phyloP scores from a whole-genome alignment of 2,329 filamentous ascomycete genomes.

The Sporothrix schenckii region DNA sequence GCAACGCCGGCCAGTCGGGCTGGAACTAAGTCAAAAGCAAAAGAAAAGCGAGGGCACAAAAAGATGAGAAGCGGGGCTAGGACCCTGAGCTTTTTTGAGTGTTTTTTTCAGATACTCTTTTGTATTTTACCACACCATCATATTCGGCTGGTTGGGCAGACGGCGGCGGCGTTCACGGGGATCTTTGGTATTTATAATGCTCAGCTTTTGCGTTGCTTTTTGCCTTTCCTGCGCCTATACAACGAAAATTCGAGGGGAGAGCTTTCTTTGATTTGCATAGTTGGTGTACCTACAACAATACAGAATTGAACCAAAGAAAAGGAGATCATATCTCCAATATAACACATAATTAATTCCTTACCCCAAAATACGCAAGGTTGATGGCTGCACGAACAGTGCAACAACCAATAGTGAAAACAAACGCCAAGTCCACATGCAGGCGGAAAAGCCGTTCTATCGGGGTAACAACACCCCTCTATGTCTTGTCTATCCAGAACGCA shows the following conservation, averaged over 20 bases:
- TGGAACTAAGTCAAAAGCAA: slow-evolving; percentile 48
- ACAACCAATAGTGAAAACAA: not conserved
- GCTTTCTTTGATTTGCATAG: not conserved
- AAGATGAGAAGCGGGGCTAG: not conserved
- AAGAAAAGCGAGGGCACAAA: not conserved
- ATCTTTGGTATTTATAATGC: not conserved
- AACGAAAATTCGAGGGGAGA: not conserved
- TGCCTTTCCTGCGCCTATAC: not conserved
- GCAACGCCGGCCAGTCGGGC: slow-evolving; percentile 54
- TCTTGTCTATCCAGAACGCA: slow-evolving; percentile 19
- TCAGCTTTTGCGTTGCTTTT: slow-evolving; percentile 2
- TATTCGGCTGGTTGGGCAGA: slow-evolving; percentile 18
- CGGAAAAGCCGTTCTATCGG: slow-evolving; percentile 1
- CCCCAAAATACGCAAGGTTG: slow-evolving; percentile 13
- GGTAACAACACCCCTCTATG: slow-evolving; percentile 7
- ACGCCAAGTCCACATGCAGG: slow-evolving; percentile 24
- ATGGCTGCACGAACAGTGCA: not conserved
- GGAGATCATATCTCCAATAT: not conserved
- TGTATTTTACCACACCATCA: slow-evolving; percentile 19
- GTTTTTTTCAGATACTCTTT: slow-evolving; percentile 4
- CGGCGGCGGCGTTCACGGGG: slow-evolving; percentile 27
- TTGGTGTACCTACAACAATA: not conserved
- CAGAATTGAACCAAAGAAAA: not conserved
- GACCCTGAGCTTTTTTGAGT: not conserved
- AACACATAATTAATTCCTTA: not conserved